A percentile compares a stretch with the other conserved stretches of the same genome.
Evolutionary conservation across 306 rosid species (phyloP).

Genomic region (Vigna reflexopilosa): DNA sequence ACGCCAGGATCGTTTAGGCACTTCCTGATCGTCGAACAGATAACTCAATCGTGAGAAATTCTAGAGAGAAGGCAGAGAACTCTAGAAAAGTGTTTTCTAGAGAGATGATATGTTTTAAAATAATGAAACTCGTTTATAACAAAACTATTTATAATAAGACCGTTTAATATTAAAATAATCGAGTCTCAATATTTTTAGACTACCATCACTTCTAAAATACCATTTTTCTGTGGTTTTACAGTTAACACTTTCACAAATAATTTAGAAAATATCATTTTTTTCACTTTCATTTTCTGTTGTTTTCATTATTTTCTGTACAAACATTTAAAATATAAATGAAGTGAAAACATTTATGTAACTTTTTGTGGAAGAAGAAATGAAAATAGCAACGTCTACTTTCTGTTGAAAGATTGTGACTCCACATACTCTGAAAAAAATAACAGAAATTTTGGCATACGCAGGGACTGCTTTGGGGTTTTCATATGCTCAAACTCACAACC

Average conservation of each 20-base stretch:
- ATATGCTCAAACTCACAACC: constrained; percentile 96
- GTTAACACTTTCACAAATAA: background rate
- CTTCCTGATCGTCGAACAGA: no score
- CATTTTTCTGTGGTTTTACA: no score
- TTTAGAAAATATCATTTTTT: background rate
- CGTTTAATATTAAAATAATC: no score
- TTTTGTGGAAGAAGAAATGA: background rate
- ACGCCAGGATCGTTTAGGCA: no score
- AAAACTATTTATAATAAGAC: no score
- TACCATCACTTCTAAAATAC: no score
- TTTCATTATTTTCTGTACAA: background rate
- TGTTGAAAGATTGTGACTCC: constrained; percentile 29
- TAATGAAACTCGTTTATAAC: no score
- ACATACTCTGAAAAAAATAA: constrained; percentile 22
- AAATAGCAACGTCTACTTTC: background rate
- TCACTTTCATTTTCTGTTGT: background rate
- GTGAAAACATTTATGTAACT: background rate
- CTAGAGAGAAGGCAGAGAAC: no score
- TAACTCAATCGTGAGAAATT: no score
- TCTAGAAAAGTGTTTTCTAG: no score
- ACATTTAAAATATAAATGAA: background rate
- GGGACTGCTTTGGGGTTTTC: constrained; percentile 92
- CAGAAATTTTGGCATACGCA: constrained; percentile 45
- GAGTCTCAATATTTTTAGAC: no score
- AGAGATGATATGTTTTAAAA: no score